Percentiles rank a stretch among this genome's conserved stretches.
Evolutionary conservation across 345 rosid genomes (phyloP).

Genomic region (Dimocarpus longan): DNA sequence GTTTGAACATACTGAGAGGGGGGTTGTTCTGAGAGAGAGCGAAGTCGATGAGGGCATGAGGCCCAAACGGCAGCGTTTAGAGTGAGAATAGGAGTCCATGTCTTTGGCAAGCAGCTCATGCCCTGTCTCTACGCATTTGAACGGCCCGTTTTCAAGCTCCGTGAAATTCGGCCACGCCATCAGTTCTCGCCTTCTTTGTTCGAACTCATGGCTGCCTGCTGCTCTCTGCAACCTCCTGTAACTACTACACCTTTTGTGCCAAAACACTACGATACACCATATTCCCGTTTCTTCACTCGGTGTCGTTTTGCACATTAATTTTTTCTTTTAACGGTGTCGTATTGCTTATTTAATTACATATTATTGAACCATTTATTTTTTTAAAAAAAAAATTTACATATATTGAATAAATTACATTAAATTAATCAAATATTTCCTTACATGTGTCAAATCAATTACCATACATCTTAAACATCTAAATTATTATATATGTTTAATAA

Average conservation of each 20-base stretch:
- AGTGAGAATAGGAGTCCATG: conserved; percentile 60
- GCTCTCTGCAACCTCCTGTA: not conserved
- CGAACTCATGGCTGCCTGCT: conserved; percentile 26
- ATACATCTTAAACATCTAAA: no score
- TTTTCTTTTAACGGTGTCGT: no score
- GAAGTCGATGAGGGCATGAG: conserved; percentile 62
- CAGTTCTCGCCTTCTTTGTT: conserved; percentile 50
- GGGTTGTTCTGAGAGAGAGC: conserved; percentile 60
- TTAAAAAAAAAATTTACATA: no score
- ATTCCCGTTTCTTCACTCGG: no score
- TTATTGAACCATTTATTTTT: no score
- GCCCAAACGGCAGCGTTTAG: conserved; percentile 85
- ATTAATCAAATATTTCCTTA: no score
- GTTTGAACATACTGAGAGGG: conserved; percentile 87
- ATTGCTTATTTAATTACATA: no score
- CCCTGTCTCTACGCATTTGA: conserved; percentile 85
- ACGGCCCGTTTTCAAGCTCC: conserved; percentile 65
- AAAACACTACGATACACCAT: no score
- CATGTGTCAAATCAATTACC: no score
- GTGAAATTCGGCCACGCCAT: conserved; percentile 64
- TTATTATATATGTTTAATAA: no score
- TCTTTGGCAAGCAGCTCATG: conserved; percentile 74
- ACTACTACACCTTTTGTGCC: not conserved
- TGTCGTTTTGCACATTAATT: no score
- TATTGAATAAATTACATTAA: no score